Percentiles rank a stretch among this genome's conserved stretches.
Conservation (phyloP, 2,329 filamentous ascomycete genomes). For the Ophiosphaerella herpotricha region DNA sequence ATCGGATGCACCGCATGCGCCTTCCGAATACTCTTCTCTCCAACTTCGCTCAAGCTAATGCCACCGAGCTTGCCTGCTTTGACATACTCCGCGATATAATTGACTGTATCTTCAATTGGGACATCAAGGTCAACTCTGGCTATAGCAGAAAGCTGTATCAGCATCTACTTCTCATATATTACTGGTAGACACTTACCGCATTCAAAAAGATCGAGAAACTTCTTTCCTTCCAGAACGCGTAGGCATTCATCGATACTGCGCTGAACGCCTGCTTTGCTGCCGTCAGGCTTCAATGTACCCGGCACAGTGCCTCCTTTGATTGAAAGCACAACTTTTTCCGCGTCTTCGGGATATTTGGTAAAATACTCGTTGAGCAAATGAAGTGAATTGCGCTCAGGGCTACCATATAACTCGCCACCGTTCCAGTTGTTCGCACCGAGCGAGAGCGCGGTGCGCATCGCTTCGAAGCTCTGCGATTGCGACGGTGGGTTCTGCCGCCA, state of each 20-base stretch:
- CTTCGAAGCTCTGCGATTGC: conserved; percentile 47
- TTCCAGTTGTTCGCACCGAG: conserved; percentile 56
- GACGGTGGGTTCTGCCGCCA: conserved; percentile 49
- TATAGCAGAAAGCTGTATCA: too few relatives aligned
- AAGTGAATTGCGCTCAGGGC: conserved; percentile 52
- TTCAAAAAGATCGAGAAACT: conserved; percentile 56
- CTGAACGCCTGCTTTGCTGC: conserved; percentile 47
- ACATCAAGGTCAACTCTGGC: conserved; percentile 51
- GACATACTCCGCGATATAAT: conserved; percentile 47
- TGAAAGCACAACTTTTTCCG: conserved; percentile 55
- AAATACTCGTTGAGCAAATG: conserved; percentile 58
- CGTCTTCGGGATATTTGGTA: conserved; percentile 56
- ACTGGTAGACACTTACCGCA: conserved; percentile 9
- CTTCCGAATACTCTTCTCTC: conserved; percentile 52
- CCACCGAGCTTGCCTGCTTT: conserved; percentile 52
- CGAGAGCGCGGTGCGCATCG: conserved; percentile 51
- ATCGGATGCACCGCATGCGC: conserved; percentile 61
- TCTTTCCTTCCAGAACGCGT: conserved; percentile 51
- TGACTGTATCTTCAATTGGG: conserved; percentile 53
- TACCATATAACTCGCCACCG: conserved; percentile 56
- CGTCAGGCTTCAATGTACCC: conserved; percentile 45
- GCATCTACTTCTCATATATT: too few relatives aligned
- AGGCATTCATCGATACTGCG: conserved; percentile 54
- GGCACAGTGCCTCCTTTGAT: conserved; percentile 54
- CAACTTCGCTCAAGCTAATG: conserved; percentile 53